These are phyloP conservation scores for Fistulinella cinereoalba DNA, from an alignment of 1,284 basidiomycete genomes.

Conservation along the genomic window DNA sequence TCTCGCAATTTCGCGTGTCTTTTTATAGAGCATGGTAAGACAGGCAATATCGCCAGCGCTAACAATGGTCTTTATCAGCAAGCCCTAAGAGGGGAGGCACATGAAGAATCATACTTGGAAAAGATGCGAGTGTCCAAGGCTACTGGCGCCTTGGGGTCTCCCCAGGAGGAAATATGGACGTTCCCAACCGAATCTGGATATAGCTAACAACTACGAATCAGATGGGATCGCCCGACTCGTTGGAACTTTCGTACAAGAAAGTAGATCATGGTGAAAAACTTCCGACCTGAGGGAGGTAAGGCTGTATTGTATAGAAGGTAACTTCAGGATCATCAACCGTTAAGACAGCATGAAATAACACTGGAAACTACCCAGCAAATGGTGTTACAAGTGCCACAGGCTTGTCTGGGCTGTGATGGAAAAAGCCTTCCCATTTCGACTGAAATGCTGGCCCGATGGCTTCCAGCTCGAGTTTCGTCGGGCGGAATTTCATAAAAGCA, in stretches of 20 bases:
- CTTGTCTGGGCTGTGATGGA: background rate
- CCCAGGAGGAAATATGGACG: slow-evolving; percentile 16
- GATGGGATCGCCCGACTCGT: background rate
- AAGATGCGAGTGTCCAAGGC: slow-evolving; percentile 14
- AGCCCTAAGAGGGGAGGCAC: background rate
- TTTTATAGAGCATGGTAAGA: slow-evolving; percentile 19
- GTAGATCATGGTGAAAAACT: background rate
- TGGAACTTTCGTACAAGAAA: background rate
- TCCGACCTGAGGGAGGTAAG: background rate
- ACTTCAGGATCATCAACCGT: background rate
- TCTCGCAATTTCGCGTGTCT: slow-evolving; percentile 43
- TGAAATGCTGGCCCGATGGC: background rate
- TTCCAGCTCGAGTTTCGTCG: background rate
- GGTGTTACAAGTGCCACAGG: background rate
- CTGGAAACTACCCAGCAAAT: background rate
- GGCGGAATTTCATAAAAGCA: background rate
- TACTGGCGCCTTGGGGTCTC: slow-evolving; percentile 13
- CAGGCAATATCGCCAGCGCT: background rate
- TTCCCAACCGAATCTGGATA: slow-evolving; percentile 13
- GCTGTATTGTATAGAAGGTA: background rate
- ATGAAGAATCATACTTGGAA: background rate
- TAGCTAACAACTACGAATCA: background rate
- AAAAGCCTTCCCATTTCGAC: background rate
- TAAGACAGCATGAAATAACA: no score
- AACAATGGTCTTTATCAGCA: background rate